phyloP scores from a whole-genome alignment of 2,329 filamentous ascomycete species.

The Fusarium equiseti region DNA sequence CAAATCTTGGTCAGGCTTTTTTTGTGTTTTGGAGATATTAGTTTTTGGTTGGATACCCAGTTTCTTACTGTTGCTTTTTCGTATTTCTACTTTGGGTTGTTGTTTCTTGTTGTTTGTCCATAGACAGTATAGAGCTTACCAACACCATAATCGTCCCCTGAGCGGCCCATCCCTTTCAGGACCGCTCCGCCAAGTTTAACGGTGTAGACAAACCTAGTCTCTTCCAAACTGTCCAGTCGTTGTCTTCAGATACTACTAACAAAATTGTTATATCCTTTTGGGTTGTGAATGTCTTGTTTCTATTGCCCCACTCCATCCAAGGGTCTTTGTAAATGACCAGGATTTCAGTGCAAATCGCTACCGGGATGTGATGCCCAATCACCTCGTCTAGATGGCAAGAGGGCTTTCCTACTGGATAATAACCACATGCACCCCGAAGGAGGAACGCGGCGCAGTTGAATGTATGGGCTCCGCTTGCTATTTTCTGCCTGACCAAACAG shows the following conservation, averaged over 20 bases:
- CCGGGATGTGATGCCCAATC: conserved; percentile 55
- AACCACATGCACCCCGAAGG: conserved; percentile 52
- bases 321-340: conserved; percentile 31
- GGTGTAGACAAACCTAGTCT: conserved; percentile 11
- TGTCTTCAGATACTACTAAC: neutral
- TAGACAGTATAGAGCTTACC: neutral
- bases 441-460: conserved; percentile 59
- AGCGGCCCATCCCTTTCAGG: conserved; percentile 45
- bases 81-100: conserved; percentile 21
- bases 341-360: conserved; percentile 43
- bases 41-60: conserved; percentile 16
- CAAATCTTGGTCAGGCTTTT: conserved; percentile 42
- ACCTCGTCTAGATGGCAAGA: conserved; percentile 41
- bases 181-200: conserved; percentile 40
- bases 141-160: conserved; percentile 6
- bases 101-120: conserved; percentile 30
- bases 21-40: conserved; percentile 9
- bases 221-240: conserved; percentile 12
- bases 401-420: conserved; percentile 50
- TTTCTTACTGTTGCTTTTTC: conserved; percentile 2
- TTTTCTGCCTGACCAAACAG: conserved; percentile 37
- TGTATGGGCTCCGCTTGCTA: conserved; percentile 36
- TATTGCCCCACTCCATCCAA: conserved; percentile 35
- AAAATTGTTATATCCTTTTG: neutral
- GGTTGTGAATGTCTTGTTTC: neutral